phyloP scores from a whole-genome alignment of 306 rosid species.

The Vigna mungo region DNA sequence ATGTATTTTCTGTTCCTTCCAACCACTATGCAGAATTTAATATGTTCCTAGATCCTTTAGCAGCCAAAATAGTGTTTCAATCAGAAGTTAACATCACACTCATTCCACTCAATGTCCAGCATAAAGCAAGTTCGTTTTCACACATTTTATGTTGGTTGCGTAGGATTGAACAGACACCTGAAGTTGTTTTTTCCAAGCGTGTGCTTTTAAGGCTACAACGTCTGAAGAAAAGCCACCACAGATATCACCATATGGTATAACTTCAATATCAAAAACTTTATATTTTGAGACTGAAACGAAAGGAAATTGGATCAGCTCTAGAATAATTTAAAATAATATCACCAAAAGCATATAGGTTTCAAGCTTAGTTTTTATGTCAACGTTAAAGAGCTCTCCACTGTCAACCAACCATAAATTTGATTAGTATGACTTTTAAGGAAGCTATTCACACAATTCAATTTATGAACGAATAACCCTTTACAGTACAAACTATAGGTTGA shows the following conservation, averaged over 20 bases:
- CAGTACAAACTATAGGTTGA: neutral
- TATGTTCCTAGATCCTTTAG: conserved; percentile 86
- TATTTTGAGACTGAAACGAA: too few relatives aligned
- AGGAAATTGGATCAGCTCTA: too few relatives aligned
- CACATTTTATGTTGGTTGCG: conserved; percentile 41
- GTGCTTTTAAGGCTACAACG: conserved; percentile 57
- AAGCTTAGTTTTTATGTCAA: too few relatives aligned
- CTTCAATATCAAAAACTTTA: neutral
- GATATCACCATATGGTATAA: conserved; percentile 84
- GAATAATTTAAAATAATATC: too few relatives aligned
- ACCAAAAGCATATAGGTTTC: too few relatives aligned
- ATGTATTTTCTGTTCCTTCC: conserved; percentile 75
- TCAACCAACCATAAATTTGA: too few relatives aligned
- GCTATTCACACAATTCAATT: neutral
- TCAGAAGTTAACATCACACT: conserved; percentile 71
- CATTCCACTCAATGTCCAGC: conserved; percentile 75
- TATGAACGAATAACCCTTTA: neutral
- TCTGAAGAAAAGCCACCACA: conserved; percentile 56
- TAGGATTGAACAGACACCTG: conserved; percentile 58
- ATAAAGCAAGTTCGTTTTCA: conserved; percentile 59
- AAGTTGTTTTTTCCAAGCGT: conserved; percentile 58
- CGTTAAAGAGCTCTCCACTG: too few relatives aligned
- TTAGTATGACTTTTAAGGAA: neutral
- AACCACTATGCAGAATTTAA: conserved; percentile 84
- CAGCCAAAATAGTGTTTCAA: conserved; percentile 71